Percentiles rank a stretch among this genome's conserved stretches.
Conservation (phyloP, 2,329 filamentous ascomycete genomes). For the Paracoccidioides brasiliensis region DNA sequence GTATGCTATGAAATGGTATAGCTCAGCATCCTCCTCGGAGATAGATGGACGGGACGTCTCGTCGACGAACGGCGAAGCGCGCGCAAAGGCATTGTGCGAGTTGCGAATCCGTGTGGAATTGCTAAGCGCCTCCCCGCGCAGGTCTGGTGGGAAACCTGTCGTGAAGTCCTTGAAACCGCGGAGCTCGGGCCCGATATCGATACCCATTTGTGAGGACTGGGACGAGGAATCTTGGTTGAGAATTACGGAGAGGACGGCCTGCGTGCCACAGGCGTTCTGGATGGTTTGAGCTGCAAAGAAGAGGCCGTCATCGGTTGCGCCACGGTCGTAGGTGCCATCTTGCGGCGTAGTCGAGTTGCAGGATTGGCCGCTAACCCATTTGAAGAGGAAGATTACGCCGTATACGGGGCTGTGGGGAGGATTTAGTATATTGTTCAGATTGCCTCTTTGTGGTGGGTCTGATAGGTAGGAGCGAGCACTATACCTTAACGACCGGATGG, state of each 20-base stretch:
- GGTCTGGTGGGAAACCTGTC: constrained; percentile 64
- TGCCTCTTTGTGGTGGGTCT: neutral
- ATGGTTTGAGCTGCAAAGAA: constrained; percentile 98
- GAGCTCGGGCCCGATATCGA: constrained; percentile 61
- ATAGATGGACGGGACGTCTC: constrained; percentile 63
- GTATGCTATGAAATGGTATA: constrained; percentile 97
- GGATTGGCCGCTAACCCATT: constrained; percentile 51
- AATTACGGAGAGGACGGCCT: constrained; percentile 81
- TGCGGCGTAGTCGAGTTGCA: constrained; percentile 55
- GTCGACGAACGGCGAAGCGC: constrained; percentile 79
- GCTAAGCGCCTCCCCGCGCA: constrained; percentile 56
- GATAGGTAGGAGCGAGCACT: neutral
- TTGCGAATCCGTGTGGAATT: constrained; percentile 59
- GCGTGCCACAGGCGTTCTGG: constrained; percentile 95
- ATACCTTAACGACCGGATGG: constrained; percentile 33
- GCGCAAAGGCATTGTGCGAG: constrained; percentile 83
- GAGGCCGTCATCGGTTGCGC: constrained; percentile 54
- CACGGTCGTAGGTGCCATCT: constrained; percentile 70
- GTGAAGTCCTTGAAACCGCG: constrained; percentile 79
- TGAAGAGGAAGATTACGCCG: constrained; percentile 98
- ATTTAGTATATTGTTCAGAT: too few relatives aligned
- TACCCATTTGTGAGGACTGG: constrained; percentile 16
- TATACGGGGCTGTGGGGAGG: constrained; percentile 53
- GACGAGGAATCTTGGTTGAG: constrained; percentile 56
- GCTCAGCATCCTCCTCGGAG: constrained; percentile 62